Conservation (phyloP, 2,329 filamentous ascomycete species). For the Colletotrichum sp. region DNA sequence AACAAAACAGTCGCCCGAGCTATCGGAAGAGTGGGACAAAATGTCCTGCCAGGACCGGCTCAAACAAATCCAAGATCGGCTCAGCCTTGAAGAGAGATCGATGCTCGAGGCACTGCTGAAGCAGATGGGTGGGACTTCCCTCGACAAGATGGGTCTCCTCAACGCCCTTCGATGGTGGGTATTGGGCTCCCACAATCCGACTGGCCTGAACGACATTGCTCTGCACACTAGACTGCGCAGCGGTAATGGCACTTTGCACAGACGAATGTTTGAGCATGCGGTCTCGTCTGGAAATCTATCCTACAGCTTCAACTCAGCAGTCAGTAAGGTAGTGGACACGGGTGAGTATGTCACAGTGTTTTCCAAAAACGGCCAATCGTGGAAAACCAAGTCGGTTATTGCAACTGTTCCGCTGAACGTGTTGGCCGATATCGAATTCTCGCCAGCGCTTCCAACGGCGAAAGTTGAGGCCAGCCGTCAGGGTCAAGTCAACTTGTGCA, state of each 20-base stretch:
- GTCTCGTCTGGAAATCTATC: background rate
- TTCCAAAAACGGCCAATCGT: background rate
- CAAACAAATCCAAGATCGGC: slow-evolving; percentile 29
- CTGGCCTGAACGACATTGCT: background rate
- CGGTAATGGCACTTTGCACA: slow-evolving; percentile 6
- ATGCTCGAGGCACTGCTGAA: slow-evolving; percentile 28
- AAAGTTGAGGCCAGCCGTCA: background rate
- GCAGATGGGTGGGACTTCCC: slow-evolving; percentile 27
- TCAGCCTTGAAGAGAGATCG: slow-evolving; percentile 29
- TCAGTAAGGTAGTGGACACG: background rate
- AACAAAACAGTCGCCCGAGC: slow-evolving; percentile 1
- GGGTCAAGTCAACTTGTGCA: background rate
- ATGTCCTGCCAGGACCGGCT: slow-evolving; percentile 32
- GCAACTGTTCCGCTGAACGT: background rate
- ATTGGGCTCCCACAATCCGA: slow-evolving; percentile 20
- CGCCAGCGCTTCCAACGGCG: background rate
- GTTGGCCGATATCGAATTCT: background rate
- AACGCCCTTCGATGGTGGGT: slow-evolving; percentile 14
- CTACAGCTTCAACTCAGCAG: background rate
- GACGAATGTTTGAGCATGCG: background rate
- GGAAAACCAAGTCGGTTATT: background rate
- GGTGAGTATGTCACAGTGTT: background rate
- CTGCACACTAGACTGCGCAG: slow-evolving; percentile 13
- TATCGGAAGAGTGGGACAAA: slow-evolving; percentile 22
- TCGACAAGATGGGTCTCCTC: slow-evolving; percentile 27